Percentiles rank a stretch among this genome's conserved stretches.
Conservation (phyloP, 192 early-diverging fungal genomes). For the Entomortierella parvispora region DNA sequence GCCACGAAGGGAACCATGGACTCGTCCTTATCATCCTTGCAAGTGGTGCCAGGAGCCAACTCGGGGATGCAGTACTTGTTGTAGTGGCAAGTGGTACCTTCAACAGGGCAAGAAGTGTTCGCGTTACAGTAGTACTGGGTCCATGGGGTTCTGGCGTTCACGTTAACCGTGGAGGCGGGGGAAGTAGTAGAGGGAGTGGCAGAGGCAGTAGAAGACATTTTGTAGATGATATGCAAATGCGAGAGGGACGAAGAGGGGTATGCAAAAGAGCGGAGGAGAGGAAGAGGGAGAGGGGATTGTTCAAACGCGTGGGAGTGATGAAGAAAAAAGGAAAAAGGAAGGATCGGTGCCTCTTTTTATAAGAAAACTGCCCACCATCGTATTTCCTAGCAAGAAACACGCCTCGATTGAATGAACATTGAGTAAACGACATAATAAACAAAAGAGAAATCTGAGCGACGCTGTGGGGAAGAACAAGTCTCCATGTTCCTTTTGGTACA, state of each 20-base stretch:
- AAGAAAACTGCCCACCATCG: no score
- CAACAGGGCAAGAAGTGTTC: constrained; percentile 11
- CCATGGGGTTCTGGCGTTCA: constrained; percentile 23
- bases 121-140: constrained; percentile 32
- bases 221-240: no score
- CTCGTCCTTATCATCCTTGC: constrained; percentile 27
- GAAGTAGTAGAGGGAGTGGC: neutral
- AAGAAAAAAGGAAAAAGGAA: no score
- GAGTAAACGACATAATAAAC: no score
- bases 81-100: constrained; percentile 19
- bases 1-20: constrained; percentile 39
- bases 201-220: neutral
- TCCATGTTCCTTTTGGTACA: no score
- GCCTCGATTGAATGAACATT: no score
- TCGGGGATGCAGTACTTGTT: constrained; percentile 37
- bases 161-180: constrained; percentile 12
- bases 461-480: no score
- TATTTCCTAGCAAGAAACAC: no score
- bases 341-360: no score
- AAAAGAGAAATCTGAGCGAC: no score
- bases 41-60: constrained; percentile 20
- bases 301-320: no score
- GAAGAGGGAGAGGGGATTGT: neutral
- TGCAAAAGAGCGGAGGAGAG: neutral
- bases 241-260: neutral